Conservation (phyloP, 2,329 filamentous ascomycete genomes). For the Fusarium albosuccineum region DNA sequence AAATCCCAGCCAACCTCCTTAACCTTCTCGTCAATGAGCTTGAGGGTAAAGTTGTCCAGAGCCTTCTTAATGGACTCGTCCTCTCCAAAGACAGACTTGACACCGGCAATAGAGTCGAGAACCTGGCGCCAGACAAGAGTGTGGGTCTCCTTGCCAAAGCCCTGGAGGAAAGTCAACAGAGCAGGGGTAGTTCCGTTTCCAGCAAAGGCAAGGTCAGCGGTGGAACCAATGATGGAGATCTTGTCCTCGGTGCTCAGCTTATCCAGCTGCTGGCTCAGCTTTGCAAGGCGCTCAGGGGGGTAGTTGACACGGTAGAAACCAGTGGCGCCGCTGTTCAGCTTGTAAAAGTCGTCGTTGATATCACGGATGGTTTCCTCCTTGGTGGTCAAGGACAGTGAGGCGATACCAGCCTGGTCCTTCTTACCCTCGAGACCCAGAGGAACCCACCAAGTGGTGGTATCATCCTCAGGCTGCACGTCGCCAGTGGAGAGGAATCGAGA, state of each 20-base stretch:
- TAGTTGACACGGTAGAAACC: slow-evolving; percentile 96
- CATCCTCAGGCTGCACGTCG: slow-evolving; percentile 90
- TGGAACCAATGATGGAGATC: slow-evolving; percentile 91
- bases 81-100: slow-evolving; percentile 88
- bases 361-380: slow-evolving; percentile 83
- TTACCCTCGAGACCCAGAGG: slow-evolving; percentile 88
- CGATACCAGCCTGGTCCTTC: slow-evolving; percentile 70
- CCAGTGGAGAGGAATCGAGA: slow-evolving; percentile 91
- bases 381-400: slow-evolving; percentile 76
- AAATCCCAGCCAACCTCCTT: slow-evolving; percentile 90
- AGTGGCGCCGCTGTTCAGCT: slow-evolving; percentile 89
- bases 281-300: slow-evolving; percentile 83
- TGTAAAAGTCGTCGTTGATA: slow-evolving; percentile 86
- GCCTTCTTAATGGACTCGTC: slow-evolving; percentile 79
- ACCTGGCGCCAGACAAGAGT: slow-evolving; percentile 93
- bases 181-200: slow-evolving; percentile 86
- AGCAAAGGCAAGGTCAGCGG: slow-evolving; percentile 88
- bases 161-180: slow-evolving; percentile 85
- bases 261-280: slow-evolving; percentile 82
- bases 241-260: slow-evolving; percentile 88
- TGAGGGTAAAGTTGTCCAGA: slow-evolving; percentile 82
- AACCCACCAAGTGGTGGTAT: slow-evolving; percentile 95
- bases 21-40: slow-evolving; percentile 80
- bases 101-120: slow-evolving; percentile 78
- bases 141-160: slow-evolving; percentile 84